phyloP scores from a whole-genome alignment of 208 protist genomes.

The Acanthamoeba healyi region DNA sequence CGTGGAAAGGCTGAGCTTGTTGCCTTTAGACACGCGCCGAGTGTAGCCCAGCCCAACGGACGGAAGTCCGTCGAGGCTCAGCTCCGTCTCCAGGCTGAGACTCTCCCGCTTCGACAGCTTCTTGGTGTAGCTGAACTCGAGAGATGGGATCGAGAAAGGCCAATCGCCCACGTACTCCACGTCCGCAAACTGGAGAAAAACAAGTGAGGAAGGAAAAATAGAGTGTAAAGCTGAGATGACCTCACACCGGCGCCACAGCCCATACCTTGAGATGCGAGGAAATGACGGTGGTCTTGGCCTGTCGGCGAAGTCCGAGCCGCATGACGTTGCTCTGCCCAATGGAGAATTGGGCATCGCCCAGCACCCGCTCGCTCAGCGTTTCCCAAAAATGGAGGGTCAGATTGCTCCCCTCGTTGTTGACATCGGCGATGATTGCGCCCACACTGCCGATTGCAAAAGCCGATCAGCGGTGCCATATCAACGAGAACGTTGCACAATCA shows the following conservation, averaged over 20 bases:
- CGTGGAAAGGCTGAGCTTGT: constrained; percentile 57
- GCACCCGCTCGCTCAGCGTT: constrained; percentile 41
- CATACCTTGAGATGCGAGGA: constrained; percentile 65
- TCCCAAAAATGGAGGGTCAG: constrained; percentile 58
- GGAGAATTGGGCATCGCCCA: constrained; percentile 70
- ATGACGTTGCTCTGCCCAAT: constrained; percentile 36
- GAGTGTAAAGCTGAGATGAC: no score
- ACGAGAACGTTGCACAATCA: background rate
- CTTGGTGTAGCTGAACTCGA: constrained; percentile 19
- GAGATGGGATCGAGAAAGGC: constrained; percentile 49
- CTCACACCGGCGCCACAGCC: no score
- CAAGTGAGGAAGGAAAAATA: no score
- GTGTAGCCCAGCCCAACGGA: constrained; percentile 42
- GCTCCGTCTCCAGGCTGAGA: constrained; percentile 39
- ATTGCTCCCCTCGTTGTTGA: constrained; percentile 13
- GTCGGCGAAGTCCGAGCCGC: constrained; percentile 26
- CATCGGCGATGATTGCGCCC: constrained; percentile 24
- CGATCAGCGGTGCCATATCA: no score
- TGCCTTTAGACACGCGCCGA: constrained; percentile 20
- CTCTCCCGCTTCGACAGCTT: constrained; percentile 60
- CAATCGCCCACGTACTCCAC: constrained; percentile 56
- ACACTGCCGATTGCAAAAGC: background rate
- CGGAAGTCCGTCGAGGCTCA: background rate
- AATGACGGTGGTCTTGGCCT: constrained; percentile 54
- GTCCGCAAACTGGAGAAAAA: constrained; percentile 32